Evolutionary conservation across 208 protist genomes (phyloP).

Genomic region (Crithidia sp.): DNA sequence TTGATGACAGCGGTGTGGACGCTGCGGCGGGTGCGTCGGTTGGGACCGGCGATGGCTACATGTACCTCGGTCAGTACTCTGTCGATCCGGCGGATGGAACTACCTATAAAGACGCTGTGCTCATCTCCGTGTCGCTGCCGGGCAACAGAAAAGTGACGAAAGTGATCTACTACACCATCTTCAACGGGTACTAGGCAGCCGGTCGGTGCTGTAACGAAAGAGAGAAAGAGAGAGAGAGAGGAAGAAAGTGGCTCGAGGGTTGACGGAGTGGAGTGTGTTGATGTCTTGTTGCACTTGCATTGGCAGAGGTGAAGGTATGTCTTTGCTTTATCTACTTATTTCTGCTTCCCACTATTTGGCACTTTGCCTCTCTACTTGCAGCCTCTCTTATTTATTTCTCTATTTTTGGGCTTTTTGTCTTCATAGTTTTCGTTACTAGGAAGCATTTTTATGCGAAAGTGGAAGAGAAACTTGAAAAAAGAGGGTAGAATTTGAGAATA

Average conservation of each 20-base stretch:
- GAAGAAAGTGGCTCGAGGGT: too few relatives aligned
- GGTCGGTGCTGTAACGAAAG: background rate
- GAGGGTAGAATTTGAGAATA: background rate
- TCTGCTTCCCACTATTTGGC: background rate
- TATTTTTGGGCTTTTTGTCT: background rate
- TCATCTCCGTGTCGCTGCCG: constrained; percentile 21
- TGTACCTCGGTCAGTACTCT: constrained; percentile 50
- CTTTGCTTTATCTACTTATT: background rate
- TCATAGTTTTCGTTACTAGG: too few relatives aligned
- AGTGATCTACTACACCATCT: constrained; percentile 22
- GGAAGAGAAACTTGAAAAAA: background rate
- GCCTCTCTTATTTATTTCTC: background rate
- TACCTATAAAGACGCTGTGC: constrained; percentile 19
- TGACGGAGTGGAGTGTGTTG: too few relatives aligned
- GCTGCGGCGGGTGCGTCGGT: background rate
- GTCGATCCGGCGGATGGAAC: constrained; percentile 15
- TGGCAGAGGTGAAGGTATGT: too few relatives aligned
- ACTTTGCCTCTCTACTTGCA: too few relatives aligned
- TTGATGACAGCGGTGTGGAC: background rate
- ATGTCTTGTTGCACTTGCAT: too few relatives aligned
- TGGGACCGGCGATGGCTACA: background rate
- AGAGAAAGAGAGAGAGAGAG: background rate
- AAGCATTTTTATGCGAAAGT: background rate
- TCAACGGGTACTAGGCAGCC: constrained; percentile 14
- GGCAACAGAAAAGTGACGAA: constrained; percentile 9